Base-by-base conservation (phyloP, 75 land plant genomes). In the Isoetes taiwanensis region DNA sequence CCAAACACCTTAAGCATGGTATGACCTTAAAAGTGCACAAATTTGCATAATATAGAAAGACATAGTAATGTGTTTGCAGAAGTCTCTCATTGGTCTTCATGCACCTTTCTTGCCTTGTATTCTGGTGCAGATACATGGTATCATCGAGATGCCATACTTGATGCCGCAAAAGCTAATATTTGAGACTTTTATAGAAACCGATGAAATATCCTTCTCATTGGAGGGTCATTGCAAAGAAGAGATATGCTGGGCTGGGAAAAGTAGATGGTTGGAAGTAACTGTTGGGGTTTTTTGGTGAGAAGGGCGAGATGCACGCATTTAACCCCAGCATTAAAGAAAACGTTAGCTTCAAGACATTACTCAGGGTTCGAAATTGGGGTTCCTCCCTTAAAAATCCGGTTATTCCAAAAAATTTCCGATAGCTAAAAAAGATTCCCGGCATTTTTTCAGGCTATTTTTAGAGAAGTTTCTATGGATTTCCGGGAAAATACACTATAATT, bases 141-240 rank as follows among this genome's bases (percentile, higher is more conserved):
- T 72, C 38, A 77, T 85, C 57, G 86, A 82, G 59, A 82, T 85
- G 82, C 83, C 90, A 38, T 62, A 37, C 43, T 79, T 83, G 39
- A 72, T 80, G 28, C 87, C 90, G 32, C 63, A 76, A n/a, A 43
- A 25, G 16, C 58, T 85, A 30, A 77, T 85, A 3, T 85, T 85
- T 63, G 90, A 85, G 71, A 78, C 90, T 52, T 85, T 85, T 52
- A 69, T 85, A 21, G 82, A 79, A 61, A 85, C 90, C 3, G 86
- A 85, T 67, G 90, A 85, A 63, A 77, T 85, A 27, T 41, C 60
- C 37, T 58, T 84, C 57, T 66, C 75, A 56, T 72, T 76, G 2
- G 32, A 25, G 32, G 17, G 32, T 33, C 40, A 59, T 11, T n/a
- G n/a, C n/a, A n/a, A n/a, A n/a, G n/a, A n/a, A n/a, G n/a, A n/a